phyloP scores from a whole-genome alignment of 1,139 yeast species.

The Geotrichum carabidarum region DNA sequence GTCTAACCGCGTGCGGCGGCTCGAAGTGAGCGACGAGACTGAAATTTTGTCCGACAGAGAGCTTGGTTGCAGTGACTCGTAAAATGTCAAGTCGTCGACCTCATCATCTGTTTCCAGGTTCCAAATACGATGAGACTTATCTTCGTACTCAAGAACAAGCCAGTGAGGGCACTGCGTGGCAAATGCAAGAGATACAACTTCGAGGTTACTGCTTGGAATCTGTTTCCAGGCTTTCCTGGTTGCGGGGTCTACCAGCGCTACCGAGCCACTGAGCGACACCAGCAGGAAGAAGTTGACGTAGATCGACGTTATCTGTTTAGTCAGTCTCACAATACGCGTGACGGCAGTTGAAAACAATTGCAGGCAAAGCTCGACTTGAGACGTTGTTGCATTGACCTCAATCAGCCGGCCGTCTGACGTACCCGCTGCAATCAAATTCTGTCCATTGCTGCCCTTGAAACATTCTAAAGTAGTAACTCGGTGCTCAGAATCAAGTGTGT shows the following conservation, averaged over 20 bases:
- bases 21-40: constrained; percentile 5
- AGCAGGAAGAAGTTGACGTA: constrained; percentile 21
- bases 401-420: constrained; percentile 22
- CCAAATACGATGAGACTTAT: constrained; percentile 23
- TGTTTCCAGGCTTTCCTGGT: constrained; percentile 15
- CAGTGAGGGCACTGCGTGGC: constrained; percentile 7
- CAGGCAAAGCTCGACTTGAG: constrained; percentile 15
- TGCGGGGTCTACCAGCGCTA: constrained; percentile 23
- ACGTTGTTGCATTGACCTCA: constrained; percentile 17
- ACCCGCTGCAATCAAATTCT: constrained; percentile 21
- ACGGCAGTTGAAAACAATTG: constrained; percentile 25
- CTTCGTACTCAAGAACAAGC: constrained; percentile 21
- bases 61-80: constrained; percentile 1
- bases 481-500: constrained; percentile 7
- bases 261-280: constrained; percentile 23
- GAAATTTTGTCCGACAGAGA: constrained; percentile 6
- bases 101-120: constrained; percentile 22
- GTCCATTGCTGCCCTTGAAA: neutral
- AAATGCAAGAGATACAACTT: constrained; percentile 18
- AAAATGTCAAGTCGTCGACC: constrained; percentile 17
- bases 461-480: constrained; percentile 14
- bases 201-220: constrained; percentile 26
- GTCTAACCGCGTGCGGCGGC: neutral
- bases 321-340: constrained; percentile 18
- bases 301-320: neutral